phyloP scores from a whole-genome alignment of 495 filamentous ascomycete species.

The Penicillium taxi region DNA sequence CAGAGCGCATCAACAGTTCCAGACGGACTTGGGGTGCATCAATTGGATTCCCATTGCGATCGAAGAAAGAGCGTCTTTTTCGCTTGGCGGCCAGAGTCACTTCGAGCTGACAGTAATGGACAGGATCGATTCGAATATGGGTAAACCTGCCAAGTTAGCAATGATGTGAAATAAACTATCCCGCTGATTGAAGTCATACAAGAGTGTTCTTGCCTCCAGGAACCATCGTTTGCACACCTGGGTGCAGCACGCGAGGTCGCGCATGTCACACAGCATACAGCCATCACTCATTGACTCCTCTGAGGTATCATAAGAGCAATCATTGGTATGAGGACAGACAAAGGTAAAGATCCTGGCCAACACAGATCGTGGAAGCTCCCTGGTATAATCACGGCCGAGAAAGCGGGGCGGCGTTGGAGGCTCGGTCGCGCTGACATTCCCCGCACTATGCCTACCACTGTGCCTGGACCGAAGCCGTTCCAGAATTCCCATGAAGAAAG shows the following conservation, averaged over 20 bases:
- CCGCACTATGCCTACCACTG: constrained; percentile 28
- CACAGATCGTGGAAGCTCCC: constrained; percentile 52
- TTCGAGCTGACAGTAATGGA: constrained; percentile 91
- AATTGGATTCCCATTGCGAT: constrained; percentile 66
- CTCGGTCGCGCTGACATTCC: constrained; percentile 19
- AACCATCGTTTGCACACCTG: constrained; percentile 69
- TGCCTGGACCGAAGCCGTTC: constrained; percentile 29
- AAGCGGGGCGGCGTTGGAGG: constrained; percentile 15
- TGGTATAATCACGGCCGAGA: constrained; percentile 36
- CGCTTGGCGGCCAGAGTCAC: constrained; percentile 67
- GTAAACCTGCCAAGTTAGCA: constrained; percentile 52
- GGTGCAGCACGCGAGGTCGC: constrained; percentile 76
- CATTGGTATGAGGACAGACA: constrained; percentile 75
- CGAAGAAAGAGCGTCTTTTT: constrained; percentile 64
- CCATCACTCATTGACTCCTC: constrained; percentile 77
- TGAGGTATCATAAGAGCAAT: constrained; percentile 69
- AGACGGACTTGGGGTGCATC: constrained; percentile 73
- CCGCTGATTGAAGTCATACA: constrained; percentile 36
- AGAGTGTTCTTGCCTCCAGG: constrained; percentile 37
- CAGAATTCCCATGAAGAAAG: constrained; percentile 38
- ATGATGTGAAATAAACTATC: neutral
- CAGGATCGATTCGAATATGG: constrained; percentile 84
- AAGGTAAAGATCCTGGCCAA: constrained; percentile 66
- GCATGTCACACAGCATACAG: constrained; percentile 93
- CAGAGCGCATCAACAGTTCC: constrained; percentile 66